Evolutionary conservation across 164 flowering plant genomes (phyloP).

Genomic region (Macadamia integrifolia): DNA sequence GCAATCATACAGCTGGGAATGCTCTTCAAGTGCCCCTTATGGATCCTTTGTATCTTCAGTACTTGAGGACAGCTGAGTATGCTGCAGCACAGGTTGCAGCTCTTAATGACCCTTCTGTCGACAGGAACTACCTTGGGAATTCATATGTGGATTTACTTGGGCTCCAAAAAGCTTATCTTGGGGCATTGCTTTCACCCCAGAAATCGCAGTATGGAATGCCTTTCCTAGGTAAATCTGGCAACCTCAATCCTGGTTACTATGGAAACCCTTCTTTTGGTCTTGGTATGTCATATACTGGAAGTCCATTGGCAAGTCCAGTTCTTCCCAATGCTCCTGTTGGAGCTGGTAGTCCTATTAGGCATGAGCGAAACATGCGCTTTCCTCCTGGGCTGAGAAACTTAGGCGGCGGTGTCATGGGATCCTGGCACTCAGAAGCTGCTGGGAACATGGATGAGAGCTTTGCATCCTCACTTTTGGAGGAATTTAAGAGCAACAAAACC

Average conservation of each 20-base stretch:
- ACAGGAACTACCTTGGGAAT: slow-evolving; percentile 45
- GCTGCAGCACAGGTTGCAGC: slow-evolving; percentile 55
- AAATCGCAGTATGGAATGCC: slow-evolving; percentile 62
- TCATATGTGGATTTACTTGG: slow-evolving; percentile 50
- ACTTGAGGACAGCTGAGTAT: slow-evolving; percentile 57
- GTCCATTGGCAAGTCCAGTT: slow-evolving; percentile 43
- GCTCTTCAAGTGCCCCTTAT: slow-evolving; percentile 37
- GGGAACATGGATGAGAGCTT: slow-evolving; percentile 50
- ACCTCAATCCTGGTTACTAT: slow-evolving; percentile 46
- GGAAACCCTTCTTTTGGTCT: slow-evolving; percentile 57
- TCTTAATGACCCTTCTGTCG: slow-evolving; percentile 44
- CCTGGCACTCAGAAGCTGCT: slow-evolving; percentile 59
- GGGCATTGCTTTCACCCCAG: slow-evolving; percentile 50
- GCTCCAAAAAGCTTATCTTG: slow-evolving; percentile 78
- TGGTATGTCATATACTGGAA: slow-evolving; percentile 74
- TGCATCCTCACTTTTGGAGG: slow-evolving; percentile 73
- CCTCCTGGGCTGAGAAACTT: slow-evolving; percentile 67
- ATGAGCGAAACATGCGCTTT: slow-evolving; percentile 53
- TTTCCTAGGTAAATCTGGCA: slow-evolving; percentile 46
- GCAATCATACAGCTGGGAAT: slow-evolving; percentile 40
- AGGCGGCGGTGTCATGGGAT: slow-evolving; percentile 53
- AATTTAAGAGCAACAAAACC: slow-evolving; percentile 84
- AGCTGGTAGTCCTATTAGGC: slow-evolving; percentile 56
- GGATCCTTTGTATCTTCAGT: slow-evolving; percentile 72
- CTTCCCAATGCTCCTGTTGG: slow-evolving; percentile 59